A percentile compares a stretch with the other conserved stretches of the same genome.
These are phyloP conservation scores for Cadophora malorum DNA, from an alignment of 2,329 filamentous ascomycete genomes.

Conservation along the genomic window DNA sequence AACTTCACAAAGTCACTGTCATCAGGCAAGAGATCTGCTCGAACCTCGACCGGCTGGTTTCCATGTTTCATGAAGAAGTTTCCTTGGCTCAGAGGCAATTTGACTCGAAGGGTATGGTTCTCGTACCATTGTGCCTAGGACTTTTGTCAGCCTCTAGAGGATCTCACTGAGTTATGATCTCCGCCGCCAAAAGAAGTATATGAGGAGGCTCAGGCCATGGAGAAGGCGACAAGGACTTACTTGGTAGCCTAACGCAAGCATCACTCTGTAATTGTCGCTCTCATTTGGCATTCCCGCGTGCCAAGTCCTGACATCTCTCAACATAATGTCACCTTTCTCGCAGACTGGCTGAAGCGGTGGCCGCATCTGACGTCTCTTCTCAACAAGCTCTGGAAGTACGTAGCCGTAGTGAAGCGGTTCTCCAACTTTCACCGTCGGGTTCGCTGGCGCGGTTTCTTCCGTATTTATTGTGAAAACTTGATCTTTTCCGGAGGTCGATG, in stretches of 20 bases:
- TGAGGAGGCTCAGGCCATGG: neutral
- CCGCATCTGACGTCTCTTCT: slow-evolving; percentile 46
- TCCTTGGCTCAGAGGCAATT: slow-evolving; percentile 39
- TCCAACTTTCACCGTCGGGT: slow-evolving; percentile 56
- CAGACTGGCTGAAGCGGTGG: slow-evolving; percentile 58
- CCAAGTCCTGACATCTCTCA: slow-evolving; percentile 67
- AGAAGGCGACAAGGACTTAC: slow-evolving; percentile 24
- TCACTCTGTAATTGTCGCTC: slow-evolving; percentile 57
- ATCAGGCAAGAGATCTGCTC: slow-evolving; percentile 39
- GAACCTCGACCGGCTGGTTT: slow-evolving; percentile 40
- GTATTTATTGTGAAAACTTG: slow-evolving; percentile 41
- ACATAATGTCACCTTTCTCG: slow-evolving; percentile 60
- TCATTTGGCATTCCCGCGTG: slow-evolving; percentile 68
- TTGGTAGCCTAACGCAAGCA: slow-evolving; percentile 58
- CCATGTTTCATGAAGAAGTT: slow-evolving; percentile 43
- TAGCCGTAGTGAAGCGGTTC: slow-evolving; percentile 49
- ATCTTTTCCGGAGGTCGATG: slow-evolving; percentile 43
- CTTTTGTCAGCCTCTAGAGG: neutral
- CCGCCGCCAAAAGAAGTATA: neutral
- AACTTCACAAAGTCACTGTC: slow-evolving; percentile 38
- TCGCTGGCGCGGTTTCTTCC: slow-evolving; percentile 34
- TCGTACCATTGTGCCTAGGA: slow-evolving; percentile 43
- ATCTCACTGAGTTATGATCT: neutral
- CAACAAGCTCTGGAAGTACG: slow-evolving; percentile 52
- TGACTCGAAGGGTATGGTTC: slow-evolving; percentile 40